phyloP scores from a whole-genome alignment of 208 protist species.

The Zelonia costaricensis region DNA sequence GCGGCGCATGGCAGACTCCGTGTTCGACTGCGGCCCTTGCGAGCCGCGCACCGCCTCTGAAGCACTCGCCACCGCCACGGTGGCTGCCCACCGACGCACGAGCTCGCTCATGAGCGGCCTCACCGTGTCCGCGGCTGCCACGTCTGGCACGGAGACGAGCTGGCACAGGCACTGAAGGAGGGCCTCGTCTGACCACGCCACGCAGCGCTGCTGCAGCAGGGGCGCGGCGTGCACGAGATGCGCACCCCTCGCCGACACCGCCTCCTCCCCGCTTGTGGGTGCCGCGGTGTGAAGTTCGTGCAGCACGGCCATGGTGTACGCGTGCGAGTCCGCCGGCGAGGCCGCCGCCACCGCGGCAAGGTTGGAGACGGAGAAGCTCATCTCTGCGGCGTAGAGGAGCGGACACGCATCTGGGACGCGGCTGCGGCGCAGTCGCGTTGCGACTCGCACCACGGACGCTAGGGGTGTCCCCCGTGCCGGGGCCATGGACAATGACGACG shows the following conservation, averaged over 20 bases:
- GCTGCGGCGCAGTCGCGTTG: conserved; percentile 16
- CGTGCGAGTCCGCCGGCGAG: background rate
- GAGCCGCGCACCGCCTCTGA: background rate
- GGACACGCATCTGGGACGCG: conserved; percentile 10
- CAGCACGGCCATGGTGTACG: background rate
- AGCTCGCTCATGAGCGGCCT: conserved; percentile 6
- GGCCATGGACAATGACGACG: background rate
- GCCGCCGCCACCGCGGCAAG: background rate
- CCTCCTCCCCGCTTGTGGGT: background rate
- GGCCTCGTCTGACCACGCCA: too few species aligned
- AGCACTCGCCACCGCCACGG: conserved; percentile 3
- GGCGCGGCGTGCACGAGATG: too few species aligned
- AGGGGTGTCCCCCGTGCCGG: too few species aligned
- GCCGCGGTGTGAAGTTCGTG: background rate
- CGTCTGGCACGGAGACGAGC: conserved; percentile 10
- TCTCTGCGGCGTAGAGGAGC: conserved; percentile 12
- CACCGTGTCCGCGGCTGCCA: conserved; percentile 1
- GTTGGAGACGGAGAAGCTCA: background rate
- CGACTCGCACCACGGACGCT: background rate
- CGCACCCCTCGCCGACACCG: too few species aligned
- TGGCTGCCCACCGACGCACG: background rate
- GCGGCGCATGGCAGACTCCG: conserved; percentile 8
- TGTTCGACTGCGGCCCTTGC: background rate
- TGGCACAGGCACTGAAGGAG: conserved; percentile 15
- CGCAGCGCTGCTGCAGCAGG: too few species aligned